phyloP scores from a whole-genome alignment of 2,329 filamentous ascomycete species.

The Cladobotryum mycophilum region DNA sequence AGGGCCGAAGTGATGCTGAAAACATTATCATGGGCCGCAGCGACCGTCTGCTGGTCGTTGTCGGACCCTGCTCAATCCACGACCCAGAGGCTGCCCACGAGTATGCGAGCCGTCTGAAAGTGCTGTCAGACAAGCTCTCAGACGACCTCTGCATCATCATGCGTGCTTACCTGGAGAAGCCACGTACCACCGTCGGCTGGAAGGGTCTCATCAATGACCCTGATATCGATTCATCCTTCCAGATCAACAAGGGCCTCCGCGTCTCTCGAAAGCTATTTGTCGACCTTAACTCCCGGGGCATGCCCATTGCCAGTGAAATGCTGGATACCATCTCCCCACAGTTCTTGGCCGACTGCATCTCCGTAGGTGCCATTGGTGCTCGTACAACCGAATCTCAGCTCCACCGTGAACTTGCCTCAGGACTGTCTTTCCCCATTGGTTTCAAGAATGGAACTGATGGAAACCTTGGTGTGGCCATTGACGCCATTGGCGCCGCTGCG shows the following conservation, averaged over 20 bases:
- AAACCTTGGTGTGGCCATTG: constrained; percentile 82
- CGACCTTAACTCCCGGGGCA: constrained; percentile 77
- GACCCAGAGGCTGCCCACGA: constrained; percentile 83
- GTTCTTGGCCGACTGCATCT: constrained; percentile 94
- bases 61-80: constrained; percentile 95
- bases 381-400: constrained; percentile 95
- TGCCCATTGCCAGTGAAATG: constrained; percentile 98
- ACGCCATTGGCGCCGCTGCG: constrained; percentile 83
- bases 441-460: constrained; percentile 99
- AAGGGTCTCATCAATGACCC: constrained; percentile 99
- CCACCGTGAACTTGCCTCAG: constrained; percentile 90
- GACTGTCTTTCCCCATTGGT: constrained; percentile 92
- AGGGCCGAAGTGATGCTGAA: constrained; percentile 61
- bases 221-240: constrained; percentile 92
- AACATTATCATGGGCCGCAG: constrained; percentile 71
- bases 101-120: constrained; percentile 75
- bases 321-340: constrained; percentile 97
- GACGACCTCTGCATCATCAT: constrained; percentile 88
- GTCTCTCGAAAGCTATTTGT: constrained; percentile 90
- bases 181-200: constrained; percentile 96
- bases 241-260: constrained; percentile 97
- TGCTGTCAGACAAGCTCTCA: constrained; percentile 70
- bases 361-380: constrained; percentile 89
- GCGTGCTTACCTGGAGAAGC: constrained; percentile 98
- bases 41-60: constrained; percentile 88